phyloP scores from a whole-genome alignment of 257 asterid genomes.

The Verbena officinalis region DNA sequence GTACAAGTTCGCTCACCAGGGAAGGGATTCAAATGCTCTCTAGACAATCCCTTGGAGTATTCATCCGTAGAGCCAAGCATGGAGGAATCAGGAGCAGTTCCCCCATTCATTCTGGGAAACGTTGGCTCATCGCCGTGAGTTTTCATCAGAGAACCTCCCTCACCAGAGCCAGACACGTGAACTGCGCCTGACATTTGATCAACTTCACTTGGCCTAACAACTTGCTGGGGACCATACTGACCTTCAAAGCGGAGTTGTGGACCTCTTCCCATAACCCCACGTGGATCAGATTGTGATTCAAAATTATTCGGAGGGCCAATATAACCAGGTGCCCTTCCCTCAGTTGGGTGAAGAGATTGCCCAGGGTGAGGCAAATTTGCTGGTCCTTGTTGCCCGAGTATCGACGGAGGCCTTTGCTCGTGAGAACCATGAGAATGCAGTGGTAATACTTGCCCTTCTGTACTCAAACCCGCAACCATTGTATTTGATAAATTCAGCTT shows the following conservation, averaged over 20 bases:
- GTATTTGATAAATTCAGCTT: constrained; percentile 29
- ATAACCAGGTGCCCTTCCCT: constrained; percentile 54
- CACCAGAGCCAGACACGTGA: constrained; percentile 46
- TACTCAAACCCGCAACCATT: constrained; percentile 27
- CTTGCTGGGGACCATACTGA: constrained; percentile 45
- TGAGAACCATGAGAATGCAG: constrained; percentile 36
- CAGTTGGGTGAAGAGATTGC: constrained; percentile 39
- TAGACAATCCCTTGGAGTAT: constrained; percentile 46
- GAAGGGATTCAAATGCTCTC: constrained; percentile 51
- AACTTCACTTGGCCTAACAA: constrained; percentile 42
- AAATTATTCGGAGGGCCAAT: constrained; percentile 48
- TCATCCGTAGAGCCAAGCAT: constrained; percentile 52
- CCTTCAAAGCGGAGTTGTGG: constrained; percentile 51
- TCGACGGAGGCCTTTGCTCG: constrained; percentile 39
- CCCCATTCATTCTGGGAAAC: constrained; percentile 44
- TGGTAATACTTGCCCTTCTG: constrained; percentile 43
- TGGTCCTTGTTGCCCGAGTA: constrained; percentile 44
- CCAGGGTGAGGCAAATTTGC: constrained; percentile 42
- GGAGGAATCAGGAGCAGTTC: constrained; percentile 43
- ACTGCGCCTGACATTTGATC: constrained; percentile 46
- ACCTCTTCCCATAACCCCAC: constrained; percentile 52
- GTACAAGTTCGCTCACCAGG: constrained; percentile 45
- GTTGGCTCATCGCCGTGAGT: constrained; percentile 43
- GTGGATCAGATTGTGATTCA: constrained; percentile 46
- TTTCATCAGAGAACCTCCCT: constrained; percentile 44